These are phyloP conservation scores for Breynia disticha DNA, from an alignment of 441 rosid genomes.

Conservation along the genomic window DNA sequence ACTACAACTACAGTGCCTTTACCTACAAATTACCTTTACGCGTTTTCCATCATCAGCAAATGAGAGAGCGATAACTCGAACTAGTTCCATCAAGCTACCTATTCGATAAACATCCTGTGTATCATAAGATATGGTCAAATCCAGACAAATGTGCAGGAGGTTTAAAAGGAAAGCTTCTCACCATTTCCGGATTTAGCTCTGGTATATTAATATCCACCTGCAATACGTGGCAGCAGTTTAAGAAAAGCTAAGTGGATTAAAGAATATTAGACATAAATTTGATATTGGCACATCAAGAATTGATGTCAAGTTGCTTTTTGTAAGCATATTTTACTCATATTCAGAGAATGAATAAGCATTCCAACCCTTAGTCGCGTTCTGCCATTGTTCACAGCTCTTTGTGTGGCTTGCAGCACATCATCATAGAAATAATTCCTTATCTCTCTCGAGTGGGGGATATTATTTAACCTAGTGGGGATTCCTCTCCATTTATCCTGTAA, in stretches of 20 bases:
- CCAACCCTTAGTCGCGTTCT: constrained; percentile 65
- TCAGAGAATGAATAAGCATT: neutral
- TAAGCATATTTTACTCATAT: too few species aligned
- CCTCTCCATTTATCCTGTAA: constrained; percentile 86
- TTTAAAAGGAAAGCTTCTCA: constrained; percentile 17
- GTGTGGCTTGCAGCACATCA: constrained; percentile 75
- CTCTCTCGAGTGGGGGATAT: constrained; percentile 91
- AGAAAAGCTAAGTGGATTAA: neutral
- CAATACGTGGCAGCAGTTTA: constrained; percentile 11
- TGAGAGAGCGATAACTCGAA: constrained; percentile 72
- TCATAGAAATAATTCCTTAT: constrained; percentile 82
- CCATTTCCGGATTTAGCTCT: constrained; percentile 94
- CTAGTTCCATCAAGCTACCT: constrained; percentile 93
- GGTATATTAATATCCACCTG: constrained; percentile 93
- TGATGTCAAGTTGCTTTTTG: too few species aligned
- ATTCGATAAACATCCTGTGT: constrained; percentile 92
- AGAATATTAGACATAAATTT: constrained; percentile 6
- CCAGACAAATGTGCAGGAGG: constrained; percentile 3
- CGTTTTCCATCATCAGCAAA: constrained; percentile 93
- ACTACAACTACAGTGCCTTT: neutral
- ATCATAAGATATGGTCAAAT: constrained; percentile 24
- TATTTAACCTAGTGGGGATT: constrained; percentile 83
- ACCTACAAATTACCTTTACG: constrained; percentile 54
- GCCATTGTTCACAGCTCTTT: constrained; percentile 66
- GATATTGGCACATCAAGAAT: neutral